These are phyloP conservation scores for Dryadomyces quercus-mongolicae DNA, from an alignment of 2,329 filamentous ascomycete genomes.

Conservation along the genomic window DNA sequence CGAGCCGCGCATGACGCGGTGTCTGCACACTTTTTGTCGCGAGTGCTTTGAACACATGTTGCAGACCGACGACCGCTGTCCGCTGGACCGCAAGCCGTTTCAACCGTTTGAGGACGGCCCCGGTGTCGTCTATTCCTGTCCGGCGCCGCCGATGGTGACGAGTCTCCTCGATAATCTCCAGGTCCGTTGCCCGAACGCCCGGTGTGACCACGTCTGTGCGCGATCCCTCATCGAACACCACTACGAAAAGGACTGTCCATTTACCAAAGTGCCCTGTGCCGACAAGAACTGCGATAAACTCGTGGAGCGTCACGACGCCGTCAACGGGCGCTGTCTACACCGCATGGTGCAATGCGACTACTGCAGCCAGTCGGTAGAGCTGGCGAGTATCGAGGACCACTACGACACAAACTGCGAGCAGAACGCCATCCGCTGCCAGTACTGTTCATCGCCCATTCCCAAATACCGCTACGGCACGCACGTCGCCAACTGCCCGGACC, in stretches of 20 bases:
- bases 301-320: slow-evolving; percentile 36
- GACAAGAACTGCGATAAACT: slow-evolving; percentile 37
- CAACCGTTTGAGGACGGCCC: slow-evolving; percentile 18
- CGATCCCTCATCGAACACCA: slow-evolving; percentile 45
- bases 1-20: slow-evolving; percentile 45
- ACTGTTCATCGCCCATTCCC: slow-evolving; percentile 33
- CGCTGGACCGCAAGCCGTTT: slow-evolving; percentile 42
- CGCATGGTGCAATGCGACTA: slow-evolving; percentile 37
- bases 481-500: slow-evolving; percentile 31
- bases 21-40: slow-evolving; percentile 54
- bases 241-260: slow-evolving; percentile 42
- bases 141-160: slow-evolving; percentile 34
- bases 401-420: slow-evolving; percentile 30
- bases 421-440: slow-evolving; percentile 34
- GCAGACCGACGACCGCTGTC: slow-evolving; percentile 33
- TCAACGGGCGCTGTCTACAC: slow-evolving; percentile 43
- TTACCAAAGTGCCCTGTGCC: slow-evolving; percentile 43
- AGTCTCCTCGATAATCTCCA: slow-evolving; percentile 49
- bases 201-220: slow-evolving; percentile 37
- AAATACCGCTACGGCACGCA: slow-evolving; percentile 35
- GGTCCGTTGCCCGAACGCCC: slow-evolving; percentile 47
- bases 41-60: slow-evolving; percentile 38
- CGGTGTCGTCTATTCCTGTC: slow-evolving; percentile 6
- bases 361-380: slow-evolving; percentile 37
- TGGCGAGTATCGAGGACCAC: slow-evolving; percentile 33